phyloP scores from a whole-genome alignment of 345 rosid genomes.

The Triadica sebifera region DNA sequence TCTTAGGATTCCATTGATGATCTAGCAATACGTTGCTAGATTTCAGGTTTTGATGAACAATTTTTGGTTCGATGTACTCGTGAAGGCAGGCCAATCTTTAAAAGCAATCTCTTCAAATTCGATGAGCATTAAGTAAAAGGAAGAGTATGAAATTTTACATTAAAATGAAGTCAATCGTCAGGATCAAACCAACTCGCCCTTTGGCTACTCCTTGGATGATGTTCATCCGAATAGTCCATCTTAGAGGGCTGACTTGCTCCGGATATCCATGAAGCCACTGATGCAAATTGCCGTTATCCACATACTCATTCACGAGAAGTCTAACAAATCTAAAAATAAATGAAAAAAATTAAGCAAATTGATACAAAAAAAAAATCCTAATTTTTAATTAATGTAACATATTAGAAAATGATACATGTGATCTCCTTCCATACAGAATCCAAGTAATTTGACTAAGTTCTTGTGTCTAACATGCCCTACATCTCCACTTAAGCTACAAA shows the following conservation, averaged over 20 bases:
- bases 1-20: constrained; percentile 68
- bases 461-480: constrained; percentile 56
- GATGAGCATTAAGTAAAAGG: background rate
- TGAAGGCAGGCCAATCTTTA: constrained; percentile 72
- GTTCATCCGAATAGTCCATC: constrained; percentile 54
- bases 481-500: constrained; percentile 47
- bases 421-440: constrained; percentile 58
- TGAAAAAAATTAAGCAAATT: background rate
- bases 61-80: constrained; percentile 60
- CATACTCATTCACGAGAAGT: constrained; percentile 63
- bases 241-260: constrained; percentile 43
- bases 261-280: constrained; percentile 70
- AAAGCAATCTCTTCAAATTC: constrained; percentile 5
- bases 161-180: background rate
- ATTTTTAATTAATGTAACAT: background rate
- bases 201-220: constrained; percentile 72
- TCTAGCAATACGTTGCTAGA: constrained; percentile 46
- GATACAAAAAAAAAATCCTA: background rate
- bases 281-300: constrained; percentile 66
- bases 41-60: constrained; percentile 53
- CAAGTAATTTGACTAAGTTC: constrained; percentile 62
- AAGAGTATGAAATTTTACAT: background rate
- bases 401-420: constrained; percentile 40
- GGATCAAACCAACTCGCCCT: constrained; percentile 39
- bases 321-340: constrained; percentile 29